Evolutionary conservation across 1,284 basidiomycete genomes (phyloP), one percentile per base, ranked within the genome.

Genomic region (Cryptococcus jaspeensis): DNA sequence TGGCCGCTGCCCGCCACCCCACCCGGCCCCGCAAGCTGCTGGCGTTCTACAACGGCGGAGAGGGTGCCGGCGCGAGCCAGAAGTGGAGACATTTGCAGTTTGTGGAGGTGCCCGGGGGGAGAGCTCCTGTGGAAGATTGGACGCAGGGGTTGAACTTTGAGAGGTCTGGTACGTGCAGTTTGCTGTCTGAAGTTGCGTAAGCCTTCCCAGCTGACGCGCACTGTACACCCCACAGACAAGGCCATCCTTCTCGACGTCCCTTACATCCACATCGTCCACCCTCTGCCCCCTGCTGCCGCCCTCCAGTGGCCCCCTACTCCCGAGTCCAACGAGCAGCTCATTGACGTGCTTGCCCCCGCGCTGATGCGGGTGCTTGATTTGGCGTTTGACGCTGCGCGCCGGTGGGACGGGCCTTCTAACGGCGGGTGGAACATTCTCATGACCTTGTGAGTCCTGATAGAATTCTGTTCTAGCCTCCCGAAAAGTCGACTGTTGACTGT

Each of bases 41-140:
- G 56, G 88, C 87, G 0, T 93, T 93, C 77, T 94, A 91, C 75
- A 94, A 94, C 62, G 89, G 89, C 64, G 90, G 90, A 5, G 81
- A 84, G 47, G 81, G 84, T 46, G 91, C 89, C 58, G 92, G 91
- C 37, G 90, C 92, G 8, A 91, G 89, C 72, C 91, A 94, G 77
- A 80, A 83, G 1, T 91, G 92, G 77, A 90, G 93, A 66, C 91
- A 94, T 72, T 69, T 93, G 20, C 91, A 94, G 74, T 87, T 92
- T 60, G 77, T 93, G 32, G 86, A 87, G 18, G 73, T 85, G 20
- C 55, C 52, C 41, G 78, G 79, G 20, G 81, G 83, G 45, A 85
- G 84, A 3, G 86, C 88, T 28, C 90, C 90, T 0, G 80, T 92
- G 39, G 90, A 92, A 73, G 78, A 75, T 47, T 81, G 90, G 61